These are phyloP conservation scores for Carnegiea gigantea DNA, from an alignment of 179 eudicot species.

Conservation along the genomic window DNA sequence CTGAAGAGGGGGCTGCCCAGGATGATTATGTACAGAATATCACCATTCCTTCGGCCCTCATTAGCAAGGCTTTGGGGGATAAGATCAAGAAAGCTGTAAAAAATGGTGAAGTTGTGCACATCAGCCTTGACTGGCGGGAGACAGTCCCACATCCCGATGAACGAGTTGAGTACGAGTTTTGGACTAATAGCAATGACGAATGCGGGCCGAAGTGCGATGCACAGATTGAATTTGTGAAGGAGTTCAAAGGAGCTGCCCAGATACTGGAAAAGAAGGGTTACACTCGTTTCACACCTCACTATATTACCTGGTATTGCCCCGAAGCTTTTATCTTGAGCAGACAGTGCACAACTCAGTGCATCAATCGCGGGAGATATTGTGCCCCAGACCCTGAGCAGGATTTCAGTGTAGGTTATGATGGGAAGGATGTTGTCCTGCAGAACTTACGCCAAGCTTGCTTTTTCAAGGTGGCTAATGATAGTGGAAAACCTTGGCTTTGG, in stretches of 20 bases:
- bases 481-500: conserved; percentile 58
- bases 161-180: conserved; percentile 54
- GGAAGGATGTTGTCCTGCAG: conserved; percentile 59
- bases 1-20: conserved; percentile 47
- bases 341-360: conserved; percentile 58
- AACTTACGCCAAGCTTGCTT: conserved; percentile 55
- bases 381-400: conserved; percentile 65
- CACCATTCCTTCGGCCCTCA: conserved; percentile 61
- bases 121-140: conserved; percentile 57
- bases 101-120: conserved; percentile 36
- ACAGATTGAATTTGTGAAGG: conserved; percentile 43
- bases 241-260: conserved; percentile 49
- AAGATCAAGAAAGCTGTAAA: conserved; percentile 35
- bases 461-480: conserved; percentile 50
- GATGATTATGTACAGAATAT: conserved; percentile 56
- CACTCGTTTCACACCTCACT: conserved; percentile 44
- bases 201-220: conserved; percentile 57
- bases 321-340: conserved; percentile 45
- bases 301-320: conserved; percentile 55
- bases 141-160: conserved; percentile 60
- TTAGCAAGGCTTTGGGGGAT: conserved; percentile 44
- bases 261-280: conserved; percentile 44
- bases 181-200: conserved; percentile 63
- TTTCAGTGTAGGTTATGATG: conserved; percentile 53
- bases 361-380: conserved; percentile 57